phyloP scores from a whole-genome alignment of 2,329 filamentous ascomycete species.

The Malbranchea cinnamomea region DNA sequence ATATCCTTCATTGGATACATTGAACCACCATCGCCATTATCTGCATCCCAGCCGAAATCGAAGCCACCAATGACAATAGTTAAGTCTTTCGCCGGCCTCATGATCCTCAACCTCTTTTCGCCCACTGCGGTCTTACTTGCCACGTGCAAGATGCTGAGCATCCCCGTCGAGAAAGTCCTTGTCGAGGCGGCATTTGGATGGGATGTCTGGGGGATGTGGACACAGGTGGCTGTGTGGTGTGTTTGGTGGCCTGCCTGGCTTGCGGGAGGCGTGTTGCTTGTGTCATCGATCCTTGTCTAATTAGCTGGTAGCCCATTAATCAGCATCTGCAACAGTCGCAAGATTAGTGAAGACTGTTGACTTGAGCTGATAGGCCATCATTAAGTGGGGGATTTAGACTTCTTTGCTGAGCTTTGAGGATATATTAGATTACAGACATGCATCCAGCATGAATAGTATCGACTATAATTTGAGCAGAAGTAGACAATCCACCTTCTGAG shows the following conservation, averaged over 20 bases:
- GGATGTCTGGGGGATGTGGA: conserved; percentile 82
- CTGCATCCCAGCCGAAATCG: not conserved
- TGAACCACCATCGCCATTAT: conserved; percentile 1
- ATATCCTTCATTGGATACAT: conserved; percentile 51
- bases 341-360: not conserved
- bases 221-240: conserved; percentile 78
- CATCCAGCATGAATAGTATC: no score
- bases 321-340: not conserved
- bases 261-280: conserved; percentile 33
- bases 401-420: no score
- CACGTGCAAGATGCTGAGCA: conserved; percentile 33
- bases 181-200: conserved; percentile 69
- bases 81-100: conserved; percentile 15
- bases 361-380: no score
- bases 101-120: conserved; percentile 44
- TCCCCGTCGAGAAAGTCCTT: conserved; percentile 44
- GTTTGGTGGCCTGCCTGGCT: conserved; percentile 94
- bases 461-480: no score
- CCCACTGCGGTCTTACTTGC: conserved; percentile 42
- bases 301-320: not conserved
- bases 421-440: no score
- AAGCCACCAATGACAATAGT: conserved; percentile 7
- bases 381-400: no score
- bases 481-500: no score
- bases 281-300: conserved; percentile 16